Base-by-base conservation (phyloP, 306 rosid genomes). In the Medicago lupulina region DNA sequence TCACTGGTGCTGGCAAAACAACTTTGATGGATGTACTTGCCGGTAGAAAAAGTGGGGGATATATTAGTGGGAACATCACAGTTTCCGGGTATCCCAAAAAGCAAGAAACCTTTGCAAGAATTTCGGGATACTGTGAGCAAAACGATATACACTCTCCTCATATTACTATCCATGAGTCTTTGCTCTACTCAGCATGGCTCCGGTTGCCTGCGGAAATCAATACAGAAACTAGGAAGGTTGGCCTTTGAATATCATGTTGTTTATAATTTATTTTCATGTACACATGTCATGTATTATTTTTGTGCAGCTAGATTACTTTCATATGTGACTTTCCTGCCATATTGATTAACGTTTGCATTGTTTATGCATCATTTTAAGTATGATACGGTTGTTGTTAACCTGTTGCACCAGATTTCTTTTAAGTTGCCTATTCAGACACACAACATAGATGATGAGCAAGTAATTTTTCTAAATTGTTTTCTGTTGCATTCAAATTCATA, bases 1-100 rank as follows among this genome's bases (percentile, higher is more conserved):
- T 85, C 43, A 89, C 87, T 57, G 93, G 93, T 25, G 93, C 93
- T 7, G 93, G 93, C 25, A 87, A 85, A 69, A 86, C 93, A 58
- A 89, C 93, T 15, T 76, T 89, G 60, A 62, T 89, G 86, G 93
- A 89, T 81, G 93, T 87, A 3, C 83, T 89, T 44, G 86, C 88
- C 2, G 93, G 91, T 71, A 81, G 93, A 70, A 89, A 89, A 82
- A 89, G 81, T 0, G 83, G 84, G 44, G 93, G 93, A 8, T 64
- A 59, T 57, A 85, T 83, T 8, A 80, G 84, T 63, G 93, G 93
- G 31, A 89, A 62, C 69, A 77, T 89, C 28, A 85, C 60, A 63
- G 61, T 89, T 51, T 88, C 86, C 9, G 93, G 90, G 15, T 76
- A 81, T 23, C 89, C 86, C 8, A 89, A 89, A 80, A 87, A 77